Evolutionary conservation across 768 basidiomycete genomes (phyloP), one percentile per base, ranked within the genome.

Genomic region (Suillus americanus): DNA sequence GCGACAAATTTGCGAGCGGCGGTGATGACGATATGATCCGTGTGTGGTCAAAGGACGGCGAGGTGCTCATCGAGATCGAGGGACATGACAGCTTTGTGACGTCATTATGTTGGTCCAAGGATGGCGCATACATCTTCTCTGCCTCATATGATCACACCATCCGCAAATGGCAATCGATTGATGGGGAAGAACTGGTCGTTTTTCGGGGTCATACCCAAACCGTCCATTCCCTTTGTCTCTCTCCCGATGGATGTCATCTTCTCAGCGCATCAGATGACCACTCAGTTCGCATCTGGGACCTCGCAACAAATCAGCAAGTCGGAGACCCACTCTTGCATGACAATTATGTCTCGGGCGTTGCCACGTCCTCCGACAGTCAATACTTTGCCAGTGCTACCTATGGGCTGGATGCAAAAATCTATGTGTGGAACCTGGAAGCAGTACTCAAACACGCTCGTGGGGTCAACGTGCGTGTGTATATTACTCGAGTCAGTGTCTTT

Each of bases 331-430:
- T 82, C 64, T 93, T 94, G 0, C 95, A 97, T 72, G 87, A 83
- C 8, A 91, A 92, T 69, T 89, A 92, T 74, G 85, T 97, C 0
- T 81, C 90, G 40, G 82, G 85, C 5, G 80, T 97, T 4, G 91
- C 94, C 5, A 71, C 95, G 50, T 94, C 90, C 68, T 81, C 83
- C 2, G 94, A 97, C 77, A 93, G 90, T 12, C 88, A 83, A 70
- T 86, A 88, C 62, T 81, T 97, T 7, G 92, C 88, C 3, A 93
- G 90, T 69, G 93, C 87, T 12, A 14, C 8, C 25, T 0, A 0
- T 14, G 94, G 94, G 0, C 84, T 84, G 70, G 94, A 97, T 73
- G 82, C 86, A 65, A 79, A 83, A 45, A 77, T 96, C 1, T 87
- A 90, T 5, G 83, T 94, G 0, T 97, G 95, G 95, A 87, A 94